Evolutionary conservation across 208 protist species (phyloP).

Genomic region (Naegleria gruberi): DNA sequence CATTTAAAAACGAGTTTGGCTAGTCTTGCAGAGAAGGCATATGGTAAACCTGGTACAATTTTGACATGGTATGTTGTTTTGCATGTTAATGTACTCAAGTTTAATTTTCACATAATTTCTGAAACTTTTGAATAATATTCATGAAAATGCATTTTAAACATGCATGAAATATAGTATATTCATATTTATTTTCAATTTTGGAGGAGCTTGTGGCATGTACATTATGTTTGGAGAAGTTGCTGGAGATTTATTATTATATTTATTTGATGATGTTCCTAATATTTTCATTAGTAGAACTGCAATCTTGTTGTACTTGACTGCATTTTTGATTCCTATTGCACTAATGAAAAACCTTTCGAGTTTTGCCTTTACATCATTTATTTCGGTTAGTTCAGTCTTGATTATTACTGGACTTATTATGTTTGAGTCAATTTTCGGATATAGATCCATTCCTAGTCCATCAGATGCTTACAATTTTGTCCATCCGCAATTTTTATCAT

Average conservation of each 20-base stretch:
- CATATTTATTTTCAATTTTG: neutral
- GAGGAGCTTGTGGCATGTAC: neutral
- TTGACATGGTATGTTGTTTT: neutral
- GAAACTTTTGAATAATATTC: too few species aligned
- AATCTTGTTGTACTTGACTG: neutral
- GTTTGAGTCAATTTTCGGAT: neutral
- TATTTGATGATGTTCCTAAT: neutral
- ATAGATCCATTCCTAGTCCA: neutral
- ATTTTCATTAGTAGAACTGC: slow-evolving; percentile 3
- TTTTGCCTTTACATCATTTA: slow-evolving; percentile 4
- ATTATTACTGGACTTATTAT: neutral
- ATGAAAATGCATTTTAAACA: too few species aligned
- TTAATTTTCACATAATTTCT: too few species aligned
- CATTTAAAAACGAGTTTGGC: neutral
- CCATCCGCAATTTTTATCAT: neutral
- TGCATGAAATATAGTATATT: too few species aligned
- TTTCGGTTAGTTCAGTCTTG: neutral
- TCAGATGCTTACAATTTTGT: neutral
- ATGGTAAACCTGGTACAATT: neutral
- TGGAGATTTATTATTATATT: neutral
- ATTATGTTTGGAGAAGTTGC: neutral
- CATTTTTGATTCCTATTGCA: neutral
- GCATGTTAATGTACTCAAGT: too few species aligned
- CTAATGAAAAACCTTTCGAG: neutral
- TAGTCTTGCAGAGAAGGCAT: neutral